phyloP scores from a whole-genome alignment of 306 rosid genomes.

The Castanopsis chinensis region DNA sequence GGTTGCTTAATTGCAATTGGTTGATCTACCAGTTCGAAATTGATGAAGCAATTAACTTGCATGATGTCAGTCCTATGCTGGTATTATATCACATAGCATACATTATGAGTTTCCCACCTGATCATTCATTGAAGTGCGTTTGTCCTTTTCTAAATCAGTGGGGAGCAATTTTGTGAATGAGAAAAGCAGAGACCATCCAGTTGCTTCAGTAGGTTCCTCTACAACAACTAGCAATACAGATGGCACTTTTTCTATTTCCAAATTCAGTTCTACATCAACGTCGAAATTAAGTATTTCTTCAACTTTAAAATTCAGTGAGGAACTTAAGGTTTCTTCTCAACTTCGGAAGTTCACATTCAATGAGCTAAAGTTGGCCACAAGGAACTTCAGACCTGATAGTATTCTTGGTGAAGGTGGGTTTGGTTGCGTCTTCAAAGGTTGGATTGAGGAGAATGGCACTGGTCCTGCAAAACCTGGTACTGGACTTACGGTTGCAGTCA shows the following conservation, averaged over 20 bases:
- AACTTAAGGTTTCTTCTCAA: slow-evolving; percentile 84
- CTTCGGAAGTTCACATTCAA: slow-evolving; percentile 89
- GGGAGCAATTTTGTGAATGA: slow-evolving; percentile 55
- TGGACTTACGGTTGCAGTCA: slow-evolving; percentile 97
- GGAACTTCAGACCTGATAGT: slow-evolving; percentile 95
- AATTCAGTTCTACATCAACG: slow-evolving; percentile 40
- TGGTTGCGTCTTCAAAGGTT: slow-evolving; percentile 98
- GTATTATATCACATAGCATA: slow-evolving; percentile 16
- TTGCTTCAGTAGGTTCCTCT: slow-evolving; percentile 54
- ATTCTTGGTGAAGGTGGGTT: slow-evolving; percentile 99
- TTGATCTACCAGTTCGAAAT: neutral
- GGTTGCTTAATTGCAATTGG: slow-evolving; percentile 10
- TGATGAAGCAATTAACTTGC: slow-evolving; percentile 14
- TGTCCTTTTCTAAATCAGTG: slow-evolving; percentile 33
- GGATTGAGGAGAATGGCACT: slow-evolving; percentile 97
- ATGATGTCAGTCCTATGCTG: neutral
- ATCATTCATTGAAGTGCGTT: slow-evolving; percentile 12
- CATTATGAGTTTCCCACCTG: neutral
- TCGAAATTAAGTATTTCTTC: slow-evolving; percentile 35
- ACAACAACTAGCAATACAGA: slow-evolving; percentile 66
- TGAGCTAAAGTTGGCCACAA: slow-evolving; percentile 87
- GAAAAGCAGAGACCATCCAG: slow-evolving; percentile 48
- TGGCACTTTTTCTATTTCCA: slow-evolving; percentile 68
- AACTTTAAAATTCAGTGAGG: slow-evolving; percentile 82
- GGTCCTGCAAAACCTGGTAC: slow-evolving; percentile 98